phyloP scores from a whole-genome alignment of 441 rosid genomes.

The Macaranga tanarius region DNA sequence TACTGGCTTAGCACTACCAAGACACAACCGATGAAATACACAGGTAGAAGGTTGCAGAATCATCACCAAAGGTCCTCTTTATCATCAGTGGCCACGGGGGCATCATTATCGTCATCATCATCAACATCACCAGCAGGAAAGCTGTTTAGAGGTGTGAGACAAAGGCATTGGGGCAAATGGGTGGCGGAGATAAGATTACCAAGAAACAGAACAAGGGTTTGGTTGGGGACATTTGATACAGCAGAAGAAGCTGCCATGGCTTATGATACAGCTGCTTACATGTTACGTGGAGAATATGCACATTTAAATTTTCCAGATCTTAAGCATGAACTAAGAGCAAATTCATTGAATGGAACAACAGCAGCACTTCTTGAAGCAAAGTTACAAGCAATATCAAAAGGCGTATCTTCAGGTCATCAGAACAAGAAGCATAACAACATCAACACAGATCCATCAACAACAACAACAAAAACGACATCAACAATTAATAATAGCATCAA shows the following conservation, averaged over 20 bases:
- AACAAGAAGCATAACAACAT: constrained; percentile 20
- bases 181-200: constrained; percentile 89
- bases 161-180: constrained; percentile 95
- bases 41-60: constrained; percentile 38
- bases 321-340: constrained; percentile 56
- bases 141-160: constrained; percentile 80
- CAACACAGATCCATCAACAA: constrained; percentile 3
- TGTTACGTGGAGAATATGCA: constrained; percentile 74
- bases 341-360: constrained; percentile 53
- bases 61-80: constrained; percentile 36
- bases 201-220: constrained; percentile 74
- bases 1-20: constrained; percentile 56
- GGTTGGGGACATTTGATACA: constrained; percentile 81
- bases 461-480: background rate
- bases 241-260: constrained; percentile 86
- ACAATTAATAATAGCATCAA: constrained; percentile 1
- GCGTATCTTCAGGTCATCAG: constrained; percentile 22
- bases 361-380: constrained; percentile 81
- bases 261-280: constrained; percentile 78
- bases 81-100: background rate
- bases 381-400: constrained; percentile 57
- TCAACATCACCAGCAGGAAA: constrained; percentile 50
- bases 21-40: constrained; percentile 69
- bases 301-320: constrained; percentile 74
- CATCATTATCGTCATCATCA: constrained; percentile 34